phyloP scores from a whole-genome alignment of 2,329 filamentous ascomycete genomes.

The Aphanoascus verrucosus region DNA sequence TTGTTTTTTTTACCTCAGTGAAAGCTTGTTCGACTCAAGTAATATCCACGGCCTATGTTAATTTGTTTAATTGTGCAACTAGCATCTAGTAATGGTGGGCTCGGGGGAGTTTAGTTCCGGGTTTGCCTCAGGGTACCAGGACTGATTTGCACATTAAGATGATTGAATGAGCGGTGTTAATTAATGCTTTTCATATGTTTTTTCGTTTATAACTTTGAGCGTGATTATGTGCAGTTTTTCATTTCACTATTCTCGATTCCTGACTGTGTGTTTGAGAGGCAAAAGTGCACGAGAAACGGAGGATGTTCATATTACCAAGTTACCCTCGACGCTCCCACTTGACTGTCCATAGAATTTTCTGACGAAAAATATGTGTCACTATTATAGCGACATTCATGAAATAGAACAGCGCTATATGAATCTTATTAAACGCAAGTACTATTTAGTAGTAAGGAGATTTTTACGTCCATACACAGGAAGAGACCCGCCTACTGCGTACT shows the following conservation, averaged over 20 bases:
- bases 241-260: background rate
- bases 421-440: no score
- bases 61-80: background rate
- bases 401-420: no score
- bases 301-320: no score
- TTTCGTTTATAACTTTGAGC: background rate
- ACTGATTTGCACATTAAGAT: background rate
- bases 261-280: no score
- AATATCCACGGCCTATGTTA: background rate
- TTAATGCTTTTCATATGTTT: background rate
- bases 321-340: no score
- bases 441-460: no score
- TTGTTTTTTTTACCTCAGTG: background rate
- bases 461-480: no score
- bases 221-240: background rate
- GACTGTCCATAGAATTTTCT: no score
- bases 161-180: conserved; percentile 1
- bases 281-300: no score
- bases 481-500: no score
- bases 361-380: no score
- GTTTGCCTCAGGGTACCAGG: background rate
- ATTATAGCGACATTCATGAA: no score
- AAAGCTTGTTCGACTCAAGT: background rate
- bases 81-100: background rate
- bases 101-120: background rate